phyloP scores from a whole-genome alignment of 257 asterid genomes.

The Gentiana dahurica region DNA sequence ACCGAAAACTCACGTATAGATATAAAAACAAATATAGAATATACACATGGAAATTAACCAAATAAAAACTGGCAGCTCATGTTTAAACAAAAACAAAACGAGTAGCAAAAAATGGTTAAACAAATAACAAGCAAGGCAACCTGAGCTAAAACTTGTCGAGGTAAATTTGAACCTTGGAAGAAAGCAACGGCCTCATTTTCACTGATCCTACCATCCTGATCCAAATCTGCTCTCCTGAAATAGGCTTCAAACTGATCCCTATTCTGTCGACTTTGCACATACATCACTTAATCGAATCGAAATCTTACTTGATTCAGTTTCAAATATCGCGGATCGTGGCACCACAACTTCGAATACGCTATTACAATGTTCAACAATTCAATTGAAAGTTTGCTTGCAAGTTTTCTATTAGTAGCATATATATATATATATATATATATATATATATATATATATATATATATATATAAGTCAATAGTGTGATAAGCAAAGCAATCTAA shows the following conservation, averaged over 20 bases:
- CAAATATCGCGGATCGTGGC: neutral
- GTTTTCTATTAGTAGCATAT: no score
- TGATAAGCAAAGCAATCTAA: no score
- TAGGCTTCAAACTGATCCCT: constrained; percentile 73
- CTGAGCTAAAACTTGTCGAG: constrained; percentile 90
- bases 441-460: no score
- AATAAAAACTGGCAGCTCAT: no score
- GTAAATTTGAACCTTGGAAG: constrained; percentile 66
- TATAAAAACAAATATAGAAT: no score
- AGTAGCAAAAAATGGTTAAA: neutral
- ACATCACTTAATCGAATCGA: constrained; percentile 15
- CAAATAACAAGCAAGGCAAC: constrained; percentile 16
- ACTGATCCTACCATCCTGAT: constrained; percentile 92
- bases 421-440: no score
- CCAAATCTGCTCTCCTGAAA: constrained; percentile 84
- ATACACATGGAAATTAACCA: no score
- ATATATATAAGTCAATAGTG: no score
- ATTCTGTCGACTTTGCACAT: constrained; percentile 26
- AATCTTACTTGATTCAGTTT: constrained; percentile 9
- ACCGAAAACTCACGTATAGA: no score
- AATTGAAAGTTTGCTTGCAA: no score
- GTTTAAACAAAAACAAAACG: no score
- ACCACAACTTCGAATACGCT: neutral
- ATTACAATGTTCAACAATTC: neutral
- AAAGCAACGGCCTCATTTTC: constrained; percentile 81